Percentiles rank a stretch among this genome's conserved stretches.
Conservation (phyloP, 495 filamentous ascomycete genomes). For the Diplogelasinospora grovesii region DNA sequence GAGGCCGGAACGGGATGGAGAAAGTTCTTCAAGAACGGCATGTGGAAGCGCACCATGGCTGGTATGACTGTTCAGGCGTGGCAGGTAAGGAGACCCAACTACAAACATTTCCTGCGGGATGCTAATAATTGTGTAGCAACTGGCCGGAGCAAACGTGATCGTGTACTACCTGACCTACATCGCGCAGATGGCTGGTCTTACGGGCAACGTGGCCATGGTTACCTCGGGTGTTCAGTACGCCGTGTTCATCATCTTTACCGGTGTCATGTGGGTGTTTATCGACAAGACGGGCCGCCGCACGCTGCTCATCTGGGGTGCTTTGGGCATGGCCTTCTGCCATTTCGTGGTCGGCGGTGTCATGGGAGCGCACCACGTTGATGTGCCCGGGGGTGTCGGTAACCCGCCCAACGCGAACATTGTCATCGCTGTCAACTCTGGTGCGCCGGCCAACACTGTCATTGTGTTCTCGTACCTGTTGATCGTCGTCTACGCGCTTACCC, state of each 20-base stretch:
- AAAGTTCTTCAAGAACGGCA: slow-evolving; percentile 54
- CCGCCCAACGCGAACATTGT: slow-evolving; percentile 57
- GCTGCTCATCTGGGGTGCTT: slow-evolving; percentile 60
- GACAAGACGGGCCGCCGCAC: slow-evolving; percentile 67
- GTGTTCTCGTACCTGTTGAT: slow-evolving; percentile 67
- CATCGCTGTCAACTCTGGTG: slow-evolving; percentile 49
- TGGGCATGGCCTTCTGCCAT: slow-evolving; percentile 64
- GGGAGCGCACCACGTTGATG: slow-evolving; percentile 35
- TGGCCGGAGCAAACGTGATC: slow-evolving; percentile 62
- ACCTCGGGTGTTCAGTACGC: slow-evolving; percentile 70
- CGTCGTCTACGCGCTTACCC: slow-evolving; percentile 62
- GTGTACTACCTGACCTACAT: slow-evolving; percentile 70
- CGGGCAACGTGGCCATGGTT: slow-evolving; percentile 59
- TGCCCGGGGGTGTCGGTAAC: slow-evolving; percentile 51
- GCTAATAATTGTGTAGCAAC: slow-evolving; percentile 61
- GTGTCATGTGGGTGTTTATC: slow-evolving; percentile 60
- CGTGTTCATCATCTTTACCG: slow-evolving; percentile 65
- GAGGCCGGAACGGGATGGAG: slow-evolving; percentile 49
- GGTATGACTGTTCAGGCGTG: slow-evolving; percentile 58
- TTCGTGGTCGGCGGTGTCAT: slow-evolving; percentile 58
- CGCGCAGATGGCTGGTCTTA: slow-evolving; percentile 59
- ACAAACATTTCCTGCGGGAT: no score
- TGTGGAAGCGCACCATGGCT: slow-evolving; percentile 67
- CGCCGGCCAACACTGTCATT: slow-evolving; percentile 61
- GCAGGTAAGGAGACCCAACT: no score